A percentile compares a stretch with the other conserved stretches of the same genome.
Conservation (phyloP, 768 basidiomycete genomes). For the Rhodotorula sphaerocarpa region DNA sequence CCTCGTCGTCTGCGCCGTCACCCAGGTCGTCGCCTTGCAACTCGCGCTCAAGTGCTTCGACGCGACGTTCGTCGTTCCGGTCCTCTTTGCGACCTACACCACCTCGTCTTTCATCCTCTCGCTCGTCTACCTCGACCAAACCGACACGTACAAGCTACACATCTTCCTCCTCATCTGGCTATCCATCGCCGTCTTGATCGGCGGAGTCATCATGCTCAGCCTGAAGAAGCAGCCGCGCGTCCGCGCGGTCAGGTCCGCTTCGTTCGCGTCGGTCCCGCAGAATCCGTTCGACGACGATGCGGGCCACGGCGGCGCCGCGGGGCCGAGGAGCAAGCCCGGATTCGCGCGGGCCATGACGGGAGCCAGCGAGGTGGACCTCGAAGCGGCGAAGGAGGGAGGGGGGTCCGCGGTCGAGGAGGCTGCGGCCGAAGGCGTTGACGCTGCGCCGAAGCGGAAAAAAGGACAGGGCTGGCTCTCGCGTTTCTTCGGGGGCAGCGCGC, state of each 20-base stretch:
- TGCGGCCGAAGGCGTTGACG: not conserved
- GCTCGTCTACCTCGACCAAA: constrained; percentile 69
- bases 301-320: not conserved
- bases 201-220: constrained; percentile 55
- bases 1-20: constrained; percentile 62
- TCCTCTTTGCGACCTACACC: not conserved
- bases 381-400: not conserved
- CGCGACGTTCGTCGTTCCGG: constrained; percentile 40
- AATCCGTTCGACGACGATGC: constrained; percentile 30
- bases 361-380: not conserved
- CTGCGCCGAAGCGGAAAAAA: not conserved
- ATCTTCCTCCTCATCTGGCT: constrained; percentile 71
- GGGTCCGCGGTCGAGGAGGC: too few relatives aligned
- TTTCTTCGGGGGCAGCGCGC: constrained; percentile 2
- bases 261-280: constrained; percentile 41
- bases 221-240: constrained; percentile 60
- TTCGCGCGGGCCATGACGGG: constrained; percentile 27
- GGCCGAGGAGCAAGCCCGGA: constrained; percentile 43
- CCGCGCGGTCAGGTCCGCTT: constrained; percentile 40
- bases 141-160: constrained; percentile 57
- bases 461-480: constrained; percentile 13
- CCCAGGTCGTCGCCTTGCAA: constrained; percentile 58
- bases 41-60: constrained; percentile 21
- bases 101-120: constrained; percentile 55
- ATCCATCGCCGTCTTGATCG: constrained; percentile 77